Conservation (phyloP, 148 eudicot genomes). For the Silene latifolia region DNA sequence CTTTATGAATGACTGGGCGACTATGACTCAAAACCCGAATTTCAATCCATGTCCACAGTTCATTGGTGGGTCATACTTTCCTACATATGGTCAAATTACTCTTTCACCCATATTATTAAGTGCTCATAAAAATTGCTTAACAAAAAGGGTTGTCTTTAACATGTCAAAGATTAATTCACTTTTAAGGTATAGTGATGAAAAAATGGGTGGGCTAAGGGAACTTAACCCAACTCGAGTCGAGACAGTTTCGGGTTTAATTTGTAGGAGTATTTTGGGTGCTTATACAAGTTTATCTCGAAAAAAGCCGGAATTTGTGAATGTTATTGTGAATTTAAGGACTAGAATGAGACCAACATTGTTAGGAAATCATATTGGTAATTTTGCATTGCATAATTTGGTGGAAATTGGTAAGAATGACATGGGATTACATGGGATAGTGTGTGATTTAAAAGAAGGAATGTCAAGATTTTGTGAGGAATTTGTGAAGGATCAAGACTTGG, state of each 20-base stretch:
- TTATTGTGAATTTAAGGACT: constrained; percentile 36
- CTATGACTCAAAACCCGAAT: constrained; percentile 5
- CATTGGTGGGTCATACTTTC: constrained; percentile 27
- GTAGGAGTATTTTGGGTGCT: constrained; percentile 28
- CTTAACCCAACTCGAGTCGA: constrained; percentile 33
- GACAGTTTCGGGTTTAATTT: constrained; percentile 33
- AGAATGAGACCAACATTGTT: constrained; percentile 22
- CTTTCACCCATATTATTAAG: constrained; percentile 13
- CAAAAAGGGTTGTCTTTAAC: constrained; percentile 34
- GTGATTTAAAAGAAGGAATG: constrained; percentile 11
- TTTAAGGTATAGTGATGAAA: constrained; percentile 14
- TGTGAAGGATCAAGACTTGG: background rate
- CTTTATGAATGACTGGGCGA: constrained; percentile 38
- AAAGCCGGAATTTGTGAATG: background rate
- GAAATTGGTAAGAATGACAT: background rate
- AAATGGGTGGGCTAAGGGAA: background rate
- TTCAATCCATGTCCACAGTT: constrained; percentile 23
- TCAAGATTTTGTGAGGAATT: constrained; percentile 8
- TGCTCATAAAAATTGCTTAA: constrained; percentile 7
- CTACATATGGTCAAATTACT: constrained; percentile 16
- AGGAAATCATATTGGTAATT: constrained; percentile 29
- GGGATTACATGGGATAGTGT: constrained; percentile 4
- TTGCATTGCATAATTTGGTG: constrained; percentile 21
- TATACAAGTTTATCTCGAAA: background rate
- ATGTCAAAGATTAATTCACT: constrained; percentile 25